These are phyloP conservation scores for Globisporangium iwayamae DNA, from an alignment of 352 stramenopile genomes.

Conservation along the genomic window DNA sequence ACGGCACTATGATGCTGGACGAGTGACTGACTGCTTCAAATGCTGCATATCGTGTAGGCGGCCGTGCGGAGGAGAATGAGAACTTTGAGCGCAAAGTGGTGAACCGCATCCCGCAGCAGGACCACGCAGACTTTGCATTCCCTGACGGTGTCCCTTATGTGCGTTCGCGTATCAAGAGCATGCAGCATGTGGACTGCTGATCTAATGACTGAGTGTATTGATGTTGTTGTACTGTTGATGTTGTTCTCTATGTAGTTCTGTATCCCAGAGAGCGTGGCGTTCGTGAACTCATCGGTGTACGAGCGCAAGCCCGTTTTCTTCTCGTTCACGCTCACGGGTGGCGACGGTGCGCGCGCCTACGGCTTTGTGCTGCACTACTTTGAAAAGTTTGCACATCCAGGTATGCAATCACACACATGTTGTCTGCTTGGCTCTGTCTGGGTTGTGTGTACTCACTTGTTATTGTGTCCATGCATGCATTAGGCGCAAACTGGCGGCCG, in stretches of 20 bases:
- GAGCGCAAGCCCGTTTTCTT: slow-evolving; percentile 73
- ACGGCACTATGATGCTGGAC: not conserved
- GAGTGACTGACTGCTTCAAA: not conserved
- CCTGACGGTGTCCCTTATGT: slow-evolving; percentile 69
- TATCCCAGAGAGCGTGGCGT: slow-evolving; percentile 50
- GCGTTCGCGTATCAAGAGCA: slow-evolving; percentile 14
- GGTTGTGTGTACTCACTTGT: not conserved
- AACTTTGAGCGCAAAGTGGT: slow-evolving; percentile 42
- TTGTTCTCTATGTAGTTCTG: slow-evolving; percentile 49
- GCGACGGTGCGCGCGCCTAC: slow-evolving; percentile 64
- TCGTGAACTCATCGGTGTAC: slow-evolving; percentile 37
- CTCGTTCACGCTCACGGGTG: slow-evolving; percentile 76
- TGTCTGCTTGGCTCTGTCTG: not conserved
- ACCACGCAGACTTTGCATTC: slow-evolving; percentile 62
- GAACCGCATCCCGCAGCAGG: slow-evolving; percentile 34
- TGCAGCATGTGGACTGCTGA: not conserved
- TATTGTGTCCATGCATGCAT: not conserved
- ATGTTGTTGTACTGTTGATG: not conserved
- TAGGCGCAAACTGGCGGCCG: slow-evolving; percentile 34
- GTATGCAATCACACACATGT: slow-evolving; percentile 11
- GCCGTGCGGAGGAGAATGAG: slow-evolving; percentile 24
- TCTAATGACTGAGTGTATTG: not conserved
- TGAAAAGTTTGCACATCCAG: slow-evolving; percentile 23
- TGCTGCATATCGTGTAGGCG: not conserved
- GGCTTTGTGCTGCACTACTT: slow-evolving; percentile 70